These are phyloP conservation scores for Sistotremastrum suecicum DNA, from an alignment of 768 basidiomycete species.

Conservation along the genomic window DNA sequence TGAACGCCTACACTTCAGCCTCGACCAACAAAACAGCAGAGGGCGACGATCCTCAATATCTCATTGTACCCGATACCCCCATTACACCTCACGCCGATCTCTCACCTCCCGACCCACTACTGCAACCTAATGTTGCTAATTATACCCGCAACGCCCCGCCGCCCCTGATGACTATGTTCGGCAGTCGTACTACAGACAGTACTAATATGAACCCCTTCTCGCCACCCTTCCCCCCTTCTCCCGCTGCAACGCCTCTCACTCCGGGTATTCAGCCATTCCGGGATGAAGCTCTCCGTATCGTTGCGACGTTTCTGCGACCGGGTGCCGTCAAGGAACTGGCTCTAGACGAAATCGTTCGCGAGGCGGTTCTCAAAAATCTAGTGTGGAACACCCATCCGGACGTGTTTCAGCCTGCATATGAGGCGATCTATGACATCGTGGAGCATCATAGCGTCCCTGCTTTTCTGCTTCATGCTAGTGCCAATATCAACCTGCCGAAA, in stretches of 20 bases:
- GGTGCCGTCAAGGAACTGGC: conserved; percentile 10
- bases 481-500: conserved; percentile 23
- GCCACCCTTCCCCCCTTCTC: not conserved
- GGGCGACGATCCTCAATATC: not conserved
- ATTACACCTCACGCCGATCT: not conserved
- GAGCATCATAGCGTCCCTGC: conserved; percentile 17
- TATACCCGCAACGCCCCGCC: conserved; percentile 6
- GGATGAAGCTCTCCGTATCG: conserved; percentile 13
- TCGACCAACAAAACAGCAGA: not conserved
- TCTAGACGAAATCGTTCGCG: conserved; percentile 14
- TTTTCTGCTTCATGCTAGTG: conserved; percentile 19
- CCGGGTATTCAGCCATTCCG: conserved; percentile 11
- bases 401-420: conserved; percentile 23
- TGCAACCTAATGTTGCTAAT: conserved; percentile 5
- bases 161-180: not conserved
- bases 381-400: conserved; percentile 22
- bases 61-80: not conserved
- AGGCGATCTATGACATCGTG: conserved; percentile 18
- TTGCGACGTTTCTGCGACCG: conserved; percentile 13
- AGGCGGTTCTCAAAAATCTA: conserved; percentile 16
- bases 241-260: not conserved
- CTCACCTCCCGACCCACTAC: conserved; percentile 1
- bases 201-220: conserved; percentile 1
- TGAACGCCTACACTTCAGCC: not conserved
- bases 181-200: not conserved